Percentiles rank a stretch among this genome's conserved stretches.
Evolutionary conservation across 2,329 filamentous ascomycete genomes (phyloP).

Genomic region (Neonectria hederae): DNA sequence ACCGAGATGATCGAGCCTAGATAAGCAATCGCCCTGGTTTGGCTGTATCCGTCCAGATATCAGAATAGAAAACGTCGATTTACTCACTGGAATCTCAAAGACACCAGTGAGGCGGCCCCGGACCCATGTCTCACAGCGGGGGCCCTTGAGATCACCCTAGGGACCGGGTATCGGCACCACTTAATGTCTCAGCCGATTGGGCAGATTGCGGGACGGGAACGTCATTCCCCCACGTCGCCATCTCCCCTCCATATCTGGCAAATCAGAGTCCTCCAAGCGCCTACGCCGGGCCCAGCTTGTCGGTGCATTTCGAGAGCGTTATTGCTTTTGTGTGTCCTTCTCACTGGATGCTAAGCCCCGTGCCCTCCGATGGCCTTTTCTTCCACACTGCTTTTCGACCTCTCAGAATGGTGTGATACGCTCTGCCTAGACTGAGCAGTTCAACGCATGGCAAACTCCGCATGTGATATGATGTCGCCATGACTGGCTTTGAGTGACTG

Average conservation of each 20-base stretch:
- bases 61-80: conserved; percentile 14
- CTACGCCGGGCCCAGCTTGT: conserved; percentile 41
- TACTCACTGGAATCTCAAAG: conserved; percentile 9
- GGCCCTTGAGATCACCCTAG: conserved; percentile 39
- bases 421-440: not conserved
- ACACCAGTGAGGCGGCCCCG: conserved; percentile 29
- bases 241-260: conserved; percentile 25
- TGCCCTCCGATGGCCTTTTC: conserved; percentile 2
- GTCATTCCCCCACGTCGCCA: conserved; percentile 42
- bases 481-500: conserved; percentile 24
- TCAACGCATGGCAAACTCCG: conserved; percentile 28
- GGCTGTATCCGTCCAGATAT: not conserved
- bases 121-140: conserved; percentile 42
- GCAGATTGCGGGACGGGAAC: conserved; percentile 29
- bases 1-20: conserved; percentile 9
- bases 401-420: conserved; percentile 16
- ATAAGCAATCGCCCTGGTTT: conserved; percentile 1
- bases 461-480: conserved; percentile 36
- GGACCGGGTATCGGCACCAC: conserved; percentile 33
- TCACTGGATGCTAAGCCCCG: conserved; percentile 12
- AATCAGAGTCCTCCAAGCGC: conserved; percentile 36
- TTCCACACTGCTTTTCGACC: conserved; percentile 21
- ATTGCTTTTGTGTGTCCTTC: conserved; percentile 26
- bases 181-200: conserved; percentile 40
- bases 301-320: conserved; percentile 36